A percentile compares a stretch with the other conserved stretches of the same genome.
Conservation (phyloP, 768 basidiomycete species). For the Calocybe gangraenosa region DNA sequence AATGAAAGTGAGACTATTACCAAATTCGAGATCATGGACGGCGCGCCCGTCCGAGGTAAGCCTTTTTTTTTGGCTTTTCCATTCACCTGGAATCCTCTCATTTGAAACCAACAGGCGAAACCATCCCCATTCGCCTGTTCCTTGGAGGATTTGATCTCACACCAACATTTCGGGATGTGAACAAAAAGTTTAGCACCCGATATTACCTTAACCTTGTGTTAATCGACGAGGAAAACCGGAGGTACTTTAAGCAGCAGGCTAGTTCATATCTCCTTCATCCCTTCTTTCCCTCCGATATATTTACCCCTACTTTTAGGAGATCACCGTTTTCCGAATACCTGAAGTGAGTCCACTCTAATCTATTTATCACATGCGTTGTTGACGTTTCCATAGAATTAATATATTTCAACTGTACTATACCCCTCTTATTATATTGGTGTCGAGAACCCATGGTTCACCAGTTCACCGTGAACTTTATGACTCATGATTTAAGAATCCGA, state of each 20-base stretch:
- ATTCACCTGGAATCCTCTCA: not conserved
- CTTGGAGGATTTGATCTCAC: conserved; percentile 98
- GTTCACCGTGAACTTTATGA: too few species aligned
- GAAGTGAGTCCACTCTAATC: conserved; percentile 9
- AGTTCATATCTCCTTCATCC: too few species aligned
- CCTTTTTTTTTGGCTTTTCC: not conserved
- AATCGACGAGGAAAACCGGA: conserved; percentile 95
- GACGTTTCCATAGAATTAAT: conserved; percentile 8
- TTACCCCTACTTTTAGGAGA: conserved; percentile 8
- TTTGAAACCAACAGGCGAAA: conserved; percentile 79
- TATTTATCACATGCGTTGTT: not conserved
- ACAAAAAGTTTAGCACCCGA: conserved; percentile 97
- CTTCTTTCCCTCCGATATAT: not conserved
- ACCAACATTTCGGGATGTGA: conserved; percentile 97
- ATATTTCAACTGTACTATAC: too few species aligned
- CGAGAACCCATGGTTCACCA: too few species aligned
- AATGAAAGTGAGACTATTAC: conserved; percentile 99
- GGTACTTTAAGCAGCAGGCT: conserved; percentile 97
- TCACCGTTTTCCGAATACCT: conserved; percentile 20
- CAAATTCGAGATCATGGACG: conserved; percentile 99
- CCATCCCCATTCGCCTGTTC: conserved; percentile 96
- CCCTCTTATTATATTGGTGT: too few species aligned
- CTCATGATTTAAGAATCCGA: too few species aligned
- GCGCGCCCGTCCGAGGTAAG: conserved; percentile 90
- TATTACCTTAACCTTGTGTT: conserved; percentile 98